Conservation (phyloP, 768 basidiomycete species). For the Pleurotus ostreatus region DNA sequence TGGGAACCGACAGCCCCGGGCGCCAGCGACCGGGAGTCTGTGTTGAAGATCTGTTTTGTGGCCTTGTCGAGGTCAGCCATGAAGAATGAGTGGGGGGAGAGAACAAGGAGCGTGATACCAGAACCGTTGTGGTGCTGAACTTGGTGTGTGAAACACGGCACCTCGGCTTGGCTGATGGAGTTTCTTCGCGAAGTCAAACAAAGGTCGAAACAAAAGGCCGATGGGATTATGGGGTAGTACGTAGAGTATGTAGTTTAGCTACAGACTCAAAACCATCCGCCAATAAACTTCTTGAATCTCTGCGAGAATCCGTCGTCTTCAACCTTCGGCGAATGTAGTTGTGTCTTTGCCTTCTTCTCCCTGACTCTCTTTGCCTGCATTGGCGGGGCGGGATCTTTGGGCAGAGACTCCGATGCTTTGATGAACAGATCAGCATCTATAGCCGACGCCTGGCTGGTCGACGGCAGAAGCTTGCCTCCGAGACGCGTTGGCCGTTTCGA, state of each 20-base stretch:
- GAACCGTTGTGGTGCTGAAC: background rate
- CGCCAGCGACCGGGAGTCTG: constrained; percentile 62
- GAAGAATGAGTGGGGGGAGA: constrained; percentile 1
- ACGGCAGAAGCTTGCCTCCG: background rate
- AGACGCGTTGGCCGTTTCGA: background rate
- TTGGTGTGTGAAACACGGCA: constrained; percentile 6
- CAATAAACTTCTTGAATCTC: constrained; percentile 1
- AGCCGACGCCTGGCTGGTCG: background rate
- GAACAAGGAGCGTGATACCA: background rate
- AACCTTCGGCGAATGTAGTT: background rate
- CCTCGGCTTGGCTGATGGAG: no score
- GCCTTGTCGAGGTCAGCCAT: constrained; percentile 36
- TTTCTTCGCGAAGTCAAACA: no score
- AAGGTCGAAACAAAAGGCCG: no score
- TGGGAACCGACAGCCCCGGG: constrained; percentile 80
- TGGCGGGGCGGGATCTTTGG: background rate
- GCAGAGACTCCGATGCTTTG: constrained; percentile 1
- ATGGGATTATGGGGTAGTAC: background rate
- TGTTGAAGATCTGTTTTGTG: constrained; percentile 30
- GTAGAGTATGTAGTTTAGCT: background rate
- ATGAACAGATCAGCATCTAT: background rate
- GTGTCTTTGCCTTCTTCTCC: background rate
- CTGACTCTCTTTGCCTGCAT: background rate
- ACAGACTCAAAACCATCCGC: background rate
- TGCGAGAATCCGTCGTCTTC: background rate